These are phyloP conservation scores for Wickerhamomyces bisporus DNA, from an alignment of 805 yeast genomes.

Conservation along the genomic window DNA sequence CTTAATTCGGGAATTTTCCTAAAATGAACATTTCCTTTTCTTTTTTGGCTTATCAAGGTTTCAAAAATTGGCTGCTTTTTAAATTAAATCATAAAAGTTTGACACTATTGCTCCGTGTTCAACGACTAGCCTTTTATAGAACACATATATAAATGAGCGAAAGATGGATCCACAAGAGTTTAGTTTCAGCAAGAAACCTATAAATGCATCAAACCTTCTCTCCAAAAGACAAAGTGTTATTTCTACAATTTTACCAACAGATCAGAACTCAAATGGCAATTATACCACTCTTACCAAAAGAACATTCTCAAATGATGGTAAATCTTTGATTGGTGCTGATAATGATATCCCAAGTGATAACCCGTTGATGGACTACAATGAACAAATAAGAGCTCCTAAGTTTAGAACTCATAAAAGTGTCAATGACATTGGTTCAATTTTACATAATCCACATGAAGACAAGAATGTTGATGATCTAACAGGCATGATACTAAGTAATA, in stretches of 20 bases:
- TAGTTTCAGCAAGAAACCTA: constrained; percentile 24
- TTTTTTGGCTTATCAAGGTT: neutral
- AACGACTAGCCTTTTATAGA: too few species aligned
- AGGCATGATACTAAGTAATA: constrained; percentile 2
- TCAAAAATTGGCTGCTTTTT: neutral
- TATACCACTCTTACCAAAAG: constrained; percentile 1
- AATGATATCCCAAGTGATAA: constrained; percentile 17
- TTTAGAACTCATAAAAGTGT: constrained; percentile 8
- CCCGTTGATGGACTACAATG: constrained; percentile 23
- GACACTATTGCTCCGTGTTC: too few species aligned
- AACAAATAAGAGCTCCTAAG: constrained; percentile 26
- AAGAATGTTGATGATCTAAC: constrained; percentile 3
- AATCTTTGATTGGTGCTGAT: constrained; percentile 5
- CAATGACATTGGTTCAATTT: constrained; percentile 11
- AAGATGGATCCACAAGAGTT: constrained; percentile 16
- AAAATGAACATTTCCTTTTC: neutral
- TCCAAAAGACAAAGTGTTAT: constrained; percentile 18
- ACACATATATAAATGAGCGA: constrained; percentile 1
- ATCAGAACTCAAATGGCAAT: neutral
- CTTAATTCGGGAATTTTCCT: constrained; percentile 8
- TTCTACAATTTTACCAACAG: constrained; percentile 18
- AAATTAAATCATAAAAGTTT: neutral
- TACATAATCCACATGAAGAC: constrained; percentile 8
- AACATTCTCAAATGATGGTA: constrained; percentile 4
- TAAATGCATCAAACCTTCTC: constrained; percentile 2